A percentile compares a stretch with the other conserved stretches of the same genome.
Evolutionary conservation across 2,329 filamentous ascomycete species (phyloP).

Genomic region (Biscogniauxia marginata): DNA sequence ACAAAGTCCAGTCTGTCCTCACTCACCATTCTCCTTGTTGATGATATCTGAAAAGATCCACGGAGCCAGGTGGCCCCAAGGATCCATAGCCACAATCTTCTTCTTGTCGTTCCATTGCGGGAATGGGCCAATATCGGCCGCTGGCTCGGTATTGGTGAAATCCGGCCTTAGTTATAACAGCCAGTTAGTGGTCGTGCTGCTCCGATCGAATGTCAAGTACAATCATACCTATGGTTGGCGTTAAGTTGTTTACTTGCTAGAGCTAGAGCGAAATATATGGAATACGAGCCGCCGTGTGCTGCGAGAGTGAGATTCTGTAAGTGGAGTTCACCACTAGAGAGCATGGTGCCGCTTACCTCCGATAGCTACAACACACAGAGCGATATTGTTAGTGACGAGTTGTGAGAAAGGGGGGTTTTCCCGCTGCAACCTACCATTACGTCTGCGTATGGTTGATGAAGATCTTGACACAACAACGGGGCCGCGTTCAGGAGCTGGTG

Average conservation of each 20-base stretch:
- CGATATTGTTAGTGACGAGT: constrained; percentile 18
- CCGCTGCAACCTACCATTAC: constrained; percentile 61
- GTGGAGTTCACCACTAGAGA: constrained; percentile 1
- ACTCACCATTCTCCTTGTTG: constrained; percentile 65
- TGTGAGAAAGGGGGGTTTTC: neutral
- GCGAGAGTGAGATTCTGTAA: constrained; percentile 13
- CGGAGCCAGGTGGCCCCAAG: constrained; percentile 81
- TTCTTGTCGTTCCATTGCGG: constrained; percentile 84
- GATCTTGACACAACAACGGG: constrained; percentile 84
- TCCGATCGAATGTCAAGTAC: neutral
- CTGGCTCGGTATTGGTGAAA: constrained; percentile 83
- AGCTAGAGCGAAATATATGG: constrained; percentile 91
- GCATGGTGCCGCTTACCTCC: constrained; percentile 46
- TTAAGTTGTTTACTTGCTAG: constrained; percentile 88
- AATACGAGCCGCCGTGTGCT: constrained; percentile 79
- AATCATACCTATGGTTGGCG: constrained; percentile 65
- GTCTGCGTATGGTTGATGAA: constrained; percentile 70
- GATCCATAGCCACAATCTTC: constrained; percentile 98
- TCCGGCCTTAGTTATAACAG: constrained; percentile 45
- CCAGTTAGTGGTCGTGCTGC: constrained; percentile 7
- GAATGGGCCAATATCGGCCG: constrained; percentile 84
- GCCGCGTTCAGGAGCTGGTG: constrained; percentile 72
- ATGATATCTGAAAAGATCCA: constrained; percentile 81
- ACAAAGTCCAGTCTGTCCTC: neutral
- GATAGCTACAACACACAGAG: constrained; percentile 42